Evolutionary conservation across 2,329 filamentous ascomycete genomes (phyloP), one percentile per base, ranked within the genome.

Genomic region (Mycogone perniciosa): DNA sequence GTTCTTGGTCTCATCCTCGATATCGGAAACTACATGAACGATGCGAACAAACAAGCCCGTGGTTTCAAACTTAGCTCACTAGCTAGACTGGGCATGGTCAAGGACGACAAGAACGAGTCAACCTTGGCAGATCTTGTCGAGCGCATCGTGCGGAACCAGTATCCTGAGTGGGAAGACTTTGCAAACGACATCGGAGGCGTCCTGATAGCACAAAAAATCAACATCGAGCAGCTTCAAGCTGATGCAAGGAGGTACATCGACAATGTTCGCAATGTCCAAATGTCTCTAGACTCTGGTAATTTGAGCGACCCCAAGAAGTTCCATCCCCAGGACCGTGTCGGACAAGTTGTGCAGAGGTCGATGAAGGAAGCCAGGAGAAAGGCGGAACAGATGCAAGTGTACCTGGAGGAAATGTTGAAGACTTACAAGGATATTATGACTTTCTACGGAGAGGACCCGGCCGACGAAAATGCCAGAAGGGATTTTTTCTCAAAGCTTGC

Each of bases 1-100:
- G 90, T 99, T 43, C 81, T 99, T 51, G 91, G 92, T 53, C 79
- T 97, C 55, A 99, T 99, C 69, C 76, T 99, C 61, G 92, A 96
- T 68, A 96, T 99, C 64, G 93, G 93, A 69, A 99, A 99, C 70
- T 99, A 96, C 77, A 99, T 99, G 93, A 99, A 99, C 75, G 93
- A 97, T 66, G 86, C 91, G 50, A 97, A 96, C 73, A 99, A 99
- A 74, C 93, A 97, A 71, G 93, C 93, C 4, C 88, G 86, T 52
- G 93, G 93, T 56, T 99, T 99, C 84, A 99, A 99, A 75, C 82
- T 99, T 10, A 93, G 90, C 64, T 96, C 93, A 5, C 83, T 99
- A 44, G 88, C 89, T 30, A 84, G 93, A 50, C 76, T 99, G 50
- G 91, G 87, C 54, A 97, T 99, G 91, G 89, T 97, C 64, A 99